These are phyloP conservation scores for Calcarisporium arbuscula DNA, from an alignment of 2,329 filamentous ascomycete genomes.

Conservation along the genomic window DNA sequence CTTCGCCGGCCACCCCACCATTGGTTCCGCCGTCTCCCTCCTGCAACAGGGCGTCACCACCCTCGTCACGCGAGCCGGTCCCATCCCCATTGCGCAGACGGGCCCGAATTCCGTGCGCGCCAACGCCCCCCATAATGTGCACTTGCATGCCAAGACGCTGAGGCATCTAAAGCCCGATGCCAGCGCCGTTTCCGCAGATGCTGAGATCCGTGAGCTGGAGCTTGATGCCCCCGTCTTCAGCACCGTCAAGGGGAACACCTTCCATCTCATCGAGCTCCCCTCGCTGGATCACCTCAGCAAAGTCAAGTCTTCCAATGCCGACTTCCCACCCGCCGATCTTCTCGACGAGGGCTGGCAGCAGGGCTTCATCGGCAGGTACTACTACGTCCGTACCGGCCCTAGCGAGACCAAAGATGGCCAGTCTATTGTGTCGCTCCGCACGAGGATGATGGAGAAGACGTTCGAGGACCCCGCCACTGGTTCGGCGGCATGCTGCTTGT, in stretches of 20 bases:
- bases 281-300: slow-evolving; percentile 50
- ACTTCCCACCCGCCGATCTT: slow-evolving; percentile 27
- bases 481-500: slow-evolving; percentile 53
- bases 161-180: too few species aligned
- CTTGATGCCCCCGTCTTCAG: slow-evolving; percentile 45
- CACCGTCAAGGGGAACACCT: slow-evolving; percentile 69
- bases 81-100: slow-evolving; percentile 37
- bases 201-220: slow-evolving; percentile 28
- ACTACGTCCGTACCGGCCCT: slow-evolving; percentile 44
- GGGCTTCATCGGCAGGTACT: slow-evolving; percentile 50
- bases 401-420: slow-evolving; percentile 19
- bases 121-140: slow-evolving; percentile 61
- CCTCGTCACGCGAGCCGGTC: slow-evolving; percentile 50
- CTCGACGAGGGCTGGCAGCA: slow-evolving; percentile 50
- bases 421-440: slow-evolving; percentile 35
- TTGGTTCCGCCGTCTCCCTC: slow-evolving; percentile 49
- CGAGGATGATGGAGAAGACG: slow-evolving; percentile 51
- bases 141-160: slow-evolving; percentile 45
- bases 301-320: slow-evolving; percentile 24
- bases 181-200: too few species aligned
- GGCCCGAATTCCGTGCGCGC: slow-evolving; percentile 47
- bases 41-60: slow-evolving; percentile 31
- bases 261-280: slow-evolving; percentile 58
- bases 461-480: slow-evolving; percentile 58
- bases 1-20: slow-evolving; percentile 57